A percentile compares a stretch with the other conserved stretches of the same genome.
Evolutionary conservation across 805 yeast genomes (phyloP).

Genomic region (Scheffersomyces stipitis): DNA sequence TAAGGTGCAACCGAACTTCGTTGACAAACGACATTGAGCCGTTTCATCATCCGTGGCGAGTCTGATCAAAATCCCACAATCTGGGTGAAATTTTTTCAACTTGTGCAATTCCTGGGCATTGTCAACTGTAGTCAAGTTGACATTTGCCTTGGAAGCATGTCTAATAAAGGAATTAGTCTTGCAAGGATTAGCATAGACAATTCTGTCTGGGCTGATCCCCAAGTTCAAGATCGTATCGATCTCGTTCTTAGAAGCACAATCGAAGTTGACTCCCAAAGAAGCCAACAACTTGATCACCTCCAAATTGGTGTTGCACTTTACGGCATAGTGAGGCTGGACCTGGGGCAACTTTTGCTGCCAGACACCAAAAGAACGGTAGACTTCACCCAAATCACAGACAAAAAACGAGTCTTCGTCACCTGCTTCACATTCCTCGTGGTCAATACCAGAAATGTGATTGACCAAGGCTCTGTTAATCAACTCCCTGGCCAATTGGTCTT

Average conservation of each 20-base stretch:
- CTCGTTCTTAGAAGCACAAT: conserved; percentile 90
- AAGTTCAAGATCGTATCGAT: conserved; percentile 62
- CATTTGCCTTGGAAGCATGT: conserved; percentile 56
- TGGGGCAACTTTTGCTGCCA: conserved; percentile 72
- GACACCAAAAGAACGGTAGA: conserved; percentile 55
- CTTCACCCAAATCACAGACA: conserved; percentile 79
- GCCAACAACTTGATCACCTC: conserved; percentile 59
- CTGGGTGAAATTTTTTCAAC: conserved; percentile 65
- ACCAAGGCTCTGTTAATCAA: conserved; percentile 41
- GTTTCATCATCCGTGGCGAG: conserved; percentile 86
- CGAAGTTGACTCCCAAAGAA: conserved; percentile 72
- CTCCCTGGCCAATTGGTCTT: conserved; percentile 3
- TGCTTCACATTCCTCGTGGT: conserved; percentile 60
- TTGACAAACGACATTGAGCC: conserved; percentile 82
- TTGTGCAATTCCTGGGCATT: conserved; percentile 82
- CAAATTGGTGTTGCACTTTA: conserved; percentile 83
- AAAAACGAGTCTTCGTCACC: conserved; percentile 87
- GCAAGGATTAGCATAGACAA: conserved; percentile 93
- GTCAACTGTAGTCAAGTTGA: conserved; percentile 84
- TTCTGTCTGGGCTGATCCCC: conserved; percentile 64
- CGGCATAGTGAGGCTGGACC: conserved; percentile 88
- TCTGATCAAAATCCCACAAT: conserved; percentile 70
- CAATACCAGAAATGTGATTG: conserved; percentile 42
- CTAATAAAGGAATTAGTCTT: conserved; percentile 82
- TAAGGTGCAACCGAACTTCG: conserved; percentile 84